A percentile compares a stretch with the other conserved stretches of the same genome.
phyloP scores from a whole-genome alignment of 768 basidiomycete species.

The Paxillus rubicundulus region DNA sequence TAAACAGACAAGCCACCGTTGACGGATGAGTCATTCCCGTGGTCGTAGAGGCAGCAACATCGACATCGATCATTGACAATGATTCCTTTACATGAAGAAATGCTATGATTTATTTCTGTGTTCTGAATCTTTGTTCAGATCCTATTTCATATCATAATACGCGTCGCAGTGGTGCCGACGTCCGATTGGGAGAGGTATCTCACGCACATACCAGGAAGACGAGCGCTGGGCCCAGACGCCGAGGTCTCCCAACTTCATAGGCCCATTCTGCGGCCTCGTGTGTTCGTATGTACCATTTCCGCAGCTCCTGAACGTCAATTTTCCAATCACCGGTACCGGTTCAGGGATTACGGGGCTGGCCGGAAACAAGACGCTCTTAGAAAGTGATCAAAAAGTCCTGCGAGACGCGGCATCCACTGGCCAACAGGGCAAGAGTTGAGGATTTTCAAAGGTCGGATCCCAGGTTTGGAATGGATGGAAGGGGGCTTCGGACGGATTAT shows the following conservation, averaged over 20 bases:
- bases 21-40: no score
- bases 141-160: neutral
- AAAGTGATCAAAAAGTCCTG: neutral
- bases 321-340: neutral
- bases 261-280: neutral
- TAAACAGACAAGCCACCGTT: neutral
- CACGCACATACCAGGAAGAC: neutral
- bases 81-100: neutral
- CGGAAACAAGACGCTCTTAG: neutral
- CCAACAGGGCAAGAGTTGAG: neutral
- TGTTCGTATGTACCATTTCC: neutral
- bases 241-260: neutral
- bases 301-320: neutral
- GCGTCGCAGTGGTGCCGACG: neutral
- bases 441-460: no score
- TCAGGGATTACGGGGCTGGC: neutral
- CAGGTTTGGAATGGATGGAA: no score
- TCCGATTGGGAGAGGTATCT: neutral
- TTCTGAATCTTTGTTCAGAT: neutral
- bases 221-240: neutral
- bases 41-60: no score
- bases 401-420: no score
- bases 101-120: neutral
- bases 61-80: no score
- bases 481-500: no score